Conservation (phyloP, 352 stramenopile species). For the Pythium biforme region DNA sequence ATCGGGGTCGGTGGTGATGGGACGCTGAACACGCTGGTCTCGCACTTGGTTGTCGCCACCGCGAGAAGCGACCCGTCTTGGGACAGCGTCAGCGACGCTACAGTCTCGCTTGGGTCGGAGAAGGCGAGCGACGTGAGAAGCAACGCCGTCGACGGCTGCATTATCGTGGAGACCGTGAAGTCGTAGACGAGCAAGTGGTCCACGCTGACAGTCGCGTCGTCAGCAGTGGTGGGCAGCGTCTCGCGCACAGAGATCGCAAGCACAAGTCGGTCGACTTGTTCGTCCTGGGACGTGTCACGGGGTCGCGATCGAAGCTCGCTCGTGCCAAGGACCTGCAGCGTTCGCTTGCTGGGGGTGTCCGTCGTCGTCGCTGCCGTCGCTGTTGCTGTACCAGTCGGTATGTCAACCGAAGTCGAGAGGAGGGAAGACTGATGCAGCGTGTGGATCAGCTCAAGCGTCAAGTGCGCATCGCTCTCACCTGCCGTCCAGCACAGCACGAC, state of each 20-base stretch:
- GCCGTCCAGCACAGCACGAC: conserved; percentile 2
- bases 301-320: conserved; percentile 7
- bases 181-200: conserved; percentile 18
- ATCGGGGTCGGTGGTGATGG: background rate
- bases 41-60: conserved; percentile 13
- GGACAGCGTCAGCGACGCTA: conserved; percentile 13
- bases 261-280: background rate
- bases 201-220: background rate
- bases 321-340: background rate
- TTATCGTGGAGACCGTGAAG: background rate
- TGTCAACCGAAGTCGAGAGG: background rate
- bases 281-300: background rate
- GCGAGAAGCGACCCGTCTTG: conserved; percentile 12
- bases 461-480: background rate
- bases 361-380: no score
- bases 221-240: background rate
- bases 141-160: background rate
- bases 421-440: background rate
- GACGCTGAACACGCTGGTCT: conserved; percentile 17
- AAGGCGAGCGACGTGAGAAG: conserved; percentile 3
- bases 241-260: conserved; percentile 8
- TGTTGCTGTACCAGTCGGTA: background rate
- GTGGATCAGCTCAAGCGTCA: conserved; percentile 14
- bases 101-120: background rate
- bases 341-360: background rate